Evolutionary conservation across 371 early-diverging fungal genomes (phyloP), one percentile per base, ranked within the genome.

Genomic region (Mucor indicus): DNA sequence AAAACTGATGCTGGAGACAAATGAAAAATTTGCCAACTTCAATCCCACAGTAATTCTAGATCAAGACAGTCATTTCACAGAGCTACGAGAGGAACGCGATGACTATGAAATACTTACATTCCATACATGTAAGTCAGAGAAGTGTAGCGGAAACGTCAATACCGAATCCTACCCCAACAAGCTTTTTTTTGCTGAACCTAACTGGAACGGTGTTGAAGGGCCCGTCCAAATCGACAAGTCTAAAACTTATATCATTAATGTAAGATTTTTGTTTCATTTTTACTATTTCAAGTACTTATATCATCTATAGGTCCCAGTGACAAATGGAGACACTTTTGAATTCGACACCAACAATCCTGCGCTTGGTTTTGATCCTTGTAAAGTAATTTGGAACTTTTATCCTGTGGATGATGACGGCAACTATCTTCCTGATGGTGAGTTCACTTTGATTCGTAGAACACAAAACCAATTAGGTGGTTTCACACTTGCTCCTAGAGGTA

Each of bases 151-250:
- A 21, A 21, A 38, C 31, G 25, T 15, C 17, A 15, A 20, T 13
- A 12, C 4, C 32, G 42, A 7, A 27, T 60, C 61, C 3, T 19
- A 30, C 22, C 46, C 66, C 10, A 10, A 13, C 3, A 13, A n/a
- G 1, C 57, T 61, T 13, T 15, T 65, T 11, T 25, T 36, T 8
- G 52, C 62, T 13, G 10, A 47, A 22, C 49, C 40, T 5, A 48
- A 48, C 7, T 65, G 54, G 54, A 49, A 53, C 23, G 66, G 66
- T 4, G 42, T 52, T 2, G 36, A 16, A n/a, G n/a, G n/a, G n/a
- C 45, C 44, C 6, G 36, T 8, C 11, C 23, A 35, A n/a, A n/a
- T n/a, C 4, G 20, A 17, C 8, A 24, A 38, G n/a, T 21, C 27
- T 15, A 38, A 36, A 8, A 50, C 50, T 24, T 42, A 55, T n/a